These are phyloP conservation scores for Metarhizium sp. DNA, from an alignment of 2,329 filamentous ascomycete genomes.

Conservation along the genomic window DNA sequence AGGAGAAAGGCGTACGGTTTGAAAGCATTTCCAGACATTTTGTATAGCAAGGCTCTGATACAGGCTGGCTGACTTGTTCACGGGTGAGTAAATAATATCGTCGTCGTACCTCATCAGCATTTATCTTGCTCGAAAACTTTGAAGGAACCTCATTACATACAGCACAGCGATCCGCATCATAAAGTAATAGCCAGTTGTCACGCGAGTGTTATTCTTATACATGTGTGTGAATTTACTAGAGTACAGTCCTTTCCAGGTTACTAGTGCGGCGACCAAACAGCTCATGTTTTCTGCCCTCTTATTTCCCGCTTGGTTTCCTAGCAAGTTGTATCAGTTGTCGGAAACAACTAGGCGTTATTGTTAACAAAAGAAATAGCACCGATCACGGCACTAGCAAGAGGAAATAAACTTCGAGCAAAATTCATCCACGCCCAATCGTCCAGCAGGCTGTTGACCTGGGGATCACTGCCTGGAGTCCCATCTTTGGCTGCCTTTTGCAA, in stretches of 20 bases:
- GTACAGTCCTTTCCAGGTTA: neutral
- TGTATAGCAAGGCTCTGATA: neutral
- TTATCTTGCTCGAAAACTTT: neutral
- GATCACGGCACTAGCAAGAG: conserved; percentile 18
- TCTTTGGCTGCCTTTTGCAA: conserved; percentile 18
- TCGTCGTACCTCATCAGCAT: neutral
- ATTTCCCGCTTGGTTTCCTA: too few species aligned
- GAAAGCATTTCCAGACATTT: neutral
- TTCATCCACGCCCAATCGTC: conserved; percentile 19
- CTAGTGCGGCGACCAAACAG: too few species aligned
- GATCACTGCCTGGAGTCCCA: conserved; percentile 7
- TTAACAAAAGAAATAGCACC: conserved; percentile 14
- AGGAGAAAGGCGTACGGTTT: neutral
- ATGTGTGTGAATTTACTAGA: neutral
- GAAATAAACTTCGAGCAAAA: conserved; percentile 19
- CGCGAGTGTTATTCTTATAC: neutral
- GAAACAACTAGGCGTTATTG: conserved; percentile 1
- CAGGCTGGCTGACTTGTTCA: neutral
- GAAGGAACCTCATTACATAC: neutral
- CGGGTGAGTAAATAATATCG: neutral
- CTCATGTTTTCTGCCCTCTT: too few species aligned
- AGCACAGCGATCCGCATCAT: neutral
- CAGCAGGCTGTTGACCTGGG: conserved; percentile 11
- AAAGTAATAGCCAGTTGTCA: neutral
- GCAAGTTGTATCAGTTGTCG: neutral